phyloP scores from a whole-genome alignment of 805 yeast genomes.

The Candida ponderosae region DNA sequence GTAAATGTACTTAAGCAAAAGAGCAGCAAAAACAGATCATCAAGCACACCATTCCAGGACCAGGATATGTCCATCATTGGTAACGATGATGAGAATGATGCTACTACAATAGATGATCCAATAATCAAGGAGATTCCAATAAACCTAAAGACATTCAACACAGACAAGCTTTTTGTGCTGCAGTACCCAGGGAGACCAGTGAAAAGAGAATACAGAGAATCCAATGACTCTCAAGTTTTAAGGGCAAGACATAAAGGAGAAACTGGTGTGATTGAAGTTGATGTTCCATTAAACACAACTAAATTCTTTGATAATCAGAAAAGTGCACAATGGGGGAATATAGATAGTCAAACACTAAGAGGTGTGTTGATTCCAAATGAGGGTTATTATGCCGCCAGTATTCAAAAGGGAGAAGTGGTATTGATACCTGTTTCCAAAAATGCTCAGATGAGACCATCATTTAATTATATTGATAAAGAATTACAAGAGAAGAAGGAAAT shows the following conservation, averaged over 20 bases:
- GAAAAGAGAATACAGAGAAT: constrained; percentile 28
- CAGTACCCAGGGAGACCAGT: constrained; percentile 59
- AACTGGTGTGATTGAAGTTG: constrained; percentile 63
- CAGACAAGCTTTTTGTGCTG: constrained; percentile 30
- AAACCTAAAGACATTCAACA: constrained; percentile 26
- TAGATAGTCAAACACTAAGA: constrained; percentile 51
- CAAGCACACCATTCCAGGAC: no score
- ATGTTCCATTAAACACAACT: constrained; percentile 62
- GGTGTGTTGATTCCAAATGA: constrained; percentile 58
- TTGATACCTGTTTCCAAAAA: constrained; percentile 59
- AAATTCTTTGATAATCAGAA: constrained; percentile 61
- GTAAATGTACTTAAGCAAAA: constrained; percentile 4
- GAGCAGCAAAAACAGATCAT: constrained; percentile 5
- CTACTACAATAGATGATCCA: constrained; percentile 31
- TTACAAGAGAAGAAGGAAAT: constrained; percentile 36
- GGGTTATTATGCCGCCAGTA: constrained; percentile 42
- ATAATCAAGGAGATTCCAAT: constrained; percentile 56
- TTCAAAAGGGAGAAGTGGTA: constrained; percentile 44
- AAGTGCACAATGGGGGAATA: constrained; percentile 56
- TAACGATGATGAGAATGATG: constrained; percentile 21
- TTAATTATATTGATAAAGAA: constrained; percentile 67
- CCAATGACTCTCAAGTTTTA: constrained; percentile 28
- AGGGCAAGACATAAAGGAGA: constrained; percentile 50
- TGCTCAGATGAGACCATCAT: constrained; percentile 75
- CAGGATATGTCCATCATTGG: constrained; percentile 1